phyloP scores from a whole-genome alignment of 495 filamentous ascomycete species.

The Lophiostoma macrostomum region DNA sequence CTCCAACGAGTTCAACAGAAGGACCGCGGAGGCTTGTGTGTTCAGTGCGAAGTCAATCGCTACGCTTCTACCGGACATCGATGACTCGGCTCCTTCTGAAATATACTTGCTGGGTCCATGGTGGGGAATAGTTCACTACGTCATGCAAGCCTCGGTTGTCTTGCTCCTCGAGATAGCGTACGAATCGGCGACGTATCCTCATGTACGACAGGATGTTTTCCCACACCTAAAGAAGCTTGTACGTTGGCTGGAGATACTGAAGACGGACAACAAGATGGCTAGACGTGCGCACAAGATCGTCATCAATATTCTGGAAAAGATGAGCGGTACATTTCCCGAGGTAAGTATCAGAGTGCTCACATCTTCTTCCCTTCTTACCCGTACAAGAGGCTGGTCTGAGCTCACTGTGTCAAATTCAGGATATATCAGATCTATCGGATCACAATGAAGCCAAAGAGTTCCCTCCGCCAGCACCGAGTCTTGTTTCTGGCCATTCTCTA shows the following conservation, averaged over 20 bases:
- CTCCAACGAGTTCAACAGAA: constrained; percentile 50
- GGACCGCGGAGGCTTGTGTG: constrained; percentile 56
- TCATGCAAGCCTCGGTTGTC: constrained; percentile 60
- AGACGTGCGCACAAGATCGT: constrained; percentile 9
- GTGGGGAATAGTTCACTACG: constrained; percentile 62
- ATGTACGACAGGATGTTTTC: constrained; percentile 2
- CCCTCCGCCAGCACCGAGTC: no score
- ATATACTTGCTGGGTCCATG: constrained; percentile 56
- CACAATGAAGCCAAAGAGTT: no score
- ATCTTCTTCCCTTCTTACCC: no score
- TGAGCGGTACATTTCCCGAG: no score
- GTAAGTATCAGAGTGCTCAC: no score
- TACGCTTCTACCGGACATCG: constrained; percentile 48
- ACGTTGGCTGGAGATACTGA: constrained; percentile 14
- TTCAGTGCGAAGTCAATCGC: constrained; percentile 56
- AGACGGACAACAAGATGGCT: constrained; percentile 13
- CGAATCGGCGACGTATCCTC: background rate
- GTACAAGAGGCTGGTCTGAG: no score
- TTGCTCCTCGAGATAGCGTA: constrained; percentile 51
- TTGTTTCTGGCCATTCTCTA: no score
- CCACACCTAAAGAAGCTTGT: constrained; percentile 19
- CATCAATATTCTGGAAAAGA: constrained; percentile 8
- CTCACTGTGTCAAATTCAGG: no score
- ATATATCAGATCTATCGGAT: no score
- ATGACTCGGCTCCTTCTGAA: constrained; percentile 25